These are phyloP conservation scores for Colletotrichum horii DNA, from an alignment of 2,329 filamentous ascomycete genomes.

Conservation along the genomic window DNA sequence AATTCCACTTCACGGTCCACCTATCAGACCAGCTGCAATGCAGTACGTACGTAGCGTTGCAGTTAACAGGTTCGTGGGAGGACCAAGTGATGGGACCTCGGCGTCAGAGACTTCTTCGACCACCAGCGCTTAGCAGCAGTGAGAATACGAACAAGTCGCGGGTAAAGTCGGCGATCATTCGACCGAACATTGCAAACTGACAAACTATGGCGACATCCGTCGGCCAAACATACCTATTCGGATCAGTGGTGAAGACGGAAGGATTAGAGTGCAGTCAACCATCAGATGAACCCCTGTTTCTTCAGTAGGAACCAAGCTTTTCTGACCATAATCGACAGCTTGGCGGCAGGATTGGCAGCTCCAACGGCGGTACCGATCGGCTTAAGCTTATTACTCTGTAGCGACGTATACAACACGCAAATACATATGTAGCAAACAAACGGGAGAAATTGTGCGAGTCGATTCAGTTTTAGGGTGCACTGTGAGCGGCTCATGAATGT, in stretches of 20 bases:
- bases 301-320: not conserved
- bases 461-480: rapidly evolving
- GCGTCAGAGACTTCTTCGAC: not conserved
- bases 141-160: not conserved
- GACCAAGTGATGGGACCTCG: not conserved
- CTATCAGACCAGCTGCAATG: not conserved
- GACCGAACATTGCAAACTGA: not conserved
- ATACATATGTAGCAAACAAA: not conserved
- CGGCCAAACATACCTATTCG: not conserved
- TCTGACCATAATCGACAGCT: not conserved
- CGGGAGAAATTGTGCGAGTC: not conserved
- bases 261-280: not conserved
- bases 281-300: not conserved
- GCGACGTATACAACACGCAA: not conserved
- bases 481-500: not conserved
- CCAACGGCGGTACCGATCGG: not conserved
- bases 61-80: not conserved
- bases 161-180: not conserved
- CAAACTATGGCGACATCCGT: not conserved
- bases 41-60: not conserved
- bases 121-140: not conserved
- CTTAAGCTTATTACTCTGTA: not conserved
- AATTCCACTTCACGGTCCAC: not conserved
- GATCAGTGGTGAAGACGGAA: not conserved
- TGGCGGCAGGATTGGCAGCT: not conserved